Conservation (phyloP, 2,329 filamentous ascomycete genomes). For the Monosporascus sp. region DNA sequence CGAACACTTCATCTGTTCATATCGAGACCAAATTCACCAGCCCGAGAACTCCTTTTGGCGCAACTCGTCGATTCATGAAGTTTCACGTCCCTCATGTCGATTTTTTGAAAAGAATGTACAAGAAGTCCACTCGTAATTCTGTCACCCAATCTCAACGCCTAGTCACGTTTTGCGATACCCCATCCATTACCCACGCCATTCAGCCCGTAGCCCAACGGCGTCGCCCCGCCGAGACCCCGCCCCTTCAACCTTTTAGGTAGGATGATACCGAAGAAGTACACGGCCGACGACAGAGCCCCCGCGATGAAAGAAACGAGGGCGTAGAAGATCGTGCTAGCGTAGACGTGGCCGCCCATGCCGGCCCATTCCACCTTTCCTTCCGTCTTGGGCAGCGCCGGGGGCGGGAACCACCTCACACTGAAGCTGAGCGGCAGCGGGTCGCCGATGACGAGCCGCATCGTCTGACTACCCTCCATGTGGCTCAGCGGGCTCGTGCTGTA, state of each 20-base stretch:
- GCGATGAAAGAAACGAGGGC: constrained; percentile 53
- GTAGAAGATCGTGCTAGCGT: constrained; percentile 60
- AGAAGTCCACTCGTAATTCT: not conserved
- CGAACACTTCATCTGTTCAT: too few relatives aligned
- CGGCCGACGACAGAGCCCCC: constrained; percentile 46
- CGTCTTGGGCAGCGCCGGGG: constrained; percentile 62
- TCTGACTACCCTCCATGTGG: constrained; percentile 47
- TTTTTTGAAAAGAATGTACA: constrained; percentile 5
- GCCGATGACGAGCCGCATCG: constrained; percentile 73
- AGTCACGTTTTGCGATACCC: constrained; percentile 33
- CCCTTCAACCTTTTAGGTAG: constrained; percentile 49
- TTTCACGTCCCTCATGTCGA: too few relatives aligned
- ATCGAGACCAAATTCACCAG: too few relatives aligned
- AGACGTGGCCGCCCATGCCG: constrained; percentile 59
- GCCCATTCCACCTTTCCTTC: constrained; percentile 61
- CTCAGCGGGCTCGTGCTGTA: constrained; percentile 75
- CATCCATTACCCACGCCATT: constrained; percentile 53
- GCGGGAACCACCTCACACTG: constrained; percentile 82
- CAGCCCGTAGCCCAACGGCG: constrained; percentile 51
- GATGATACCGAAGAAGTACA: constrained; percentile 57
- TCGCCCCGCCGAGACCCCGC: constrained; percentile 49
- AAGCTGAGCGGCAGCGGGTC: constrained; percentile 76
- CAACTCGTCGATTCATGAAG: too few relatives aligned
- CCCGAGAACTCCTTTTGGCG: too few relatives aligned
- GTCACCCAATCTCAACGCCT: constrained; percentile 48